Base-by-base conservation (phyloP, 2,329 filamentous ascomycete species). In the Tolypocladium endophyticum region DNA sequence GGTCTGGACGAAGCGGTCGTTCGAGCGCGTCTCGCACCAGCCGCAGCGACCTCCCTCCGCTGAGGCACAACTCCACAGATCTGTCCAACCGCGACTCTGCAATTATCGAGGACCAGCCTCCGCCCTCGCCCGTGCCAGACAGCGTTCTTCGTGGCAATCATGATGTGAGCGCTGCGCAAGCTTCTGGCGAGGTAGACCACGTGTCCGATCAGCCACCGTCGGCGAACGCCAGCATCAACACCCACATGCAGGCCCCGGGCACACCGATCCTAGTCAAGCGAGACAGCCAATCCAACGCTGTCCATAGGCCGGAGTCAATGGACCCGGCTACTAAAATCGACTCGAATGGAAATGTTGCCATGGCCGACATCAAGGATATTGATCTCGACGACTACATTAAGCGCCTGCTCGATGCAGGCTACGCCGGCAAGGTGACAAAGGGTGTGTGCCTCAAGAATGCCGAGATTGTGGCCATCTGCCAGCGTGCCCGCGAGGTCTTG, bases 331-430 rank as follows among this genome's bases (percentile, higher is more conserved):
- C 63, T 58, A 73, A 71, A 61, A 59, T 64, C 28, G 83, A 86
- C 55, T 72, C 76, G 3, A 73, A 73, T 59, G 71, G 76, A 9
- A 79, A 76, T 59, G 89, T 96, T 74, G 89, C 90, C 63, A 95
- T 97, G 81, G 86, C 89, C 59, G 90, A 95, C 28, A 84, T 97
- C 69, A 96, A 96, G 73, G 86, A 92, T 41, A 90, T 94, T 66
- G 94, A 99, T 71, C 80, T 99, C 36, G 94, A 99, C 70, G 94
- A 99, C 71, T 97, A 96, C 81, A 99, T 99, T 71, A 92, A 92
- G 68, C 87, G 94, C 52, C 83, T 99, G 52, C 79, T 99, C 58
- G 94, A 99, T 73, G 93, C 94, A 12, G 94, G 90, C 16, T 99
- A 99, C 71, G 89, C 92, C 53, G 92, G 92, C 65, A 99, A 99